A percentile compares a stretch with the other conserved stretches of the same genome.
Conservation (phyloP, 2,329 filamentous ascomycete genomes). For the Fusarium brachygibbosum region DNA sequence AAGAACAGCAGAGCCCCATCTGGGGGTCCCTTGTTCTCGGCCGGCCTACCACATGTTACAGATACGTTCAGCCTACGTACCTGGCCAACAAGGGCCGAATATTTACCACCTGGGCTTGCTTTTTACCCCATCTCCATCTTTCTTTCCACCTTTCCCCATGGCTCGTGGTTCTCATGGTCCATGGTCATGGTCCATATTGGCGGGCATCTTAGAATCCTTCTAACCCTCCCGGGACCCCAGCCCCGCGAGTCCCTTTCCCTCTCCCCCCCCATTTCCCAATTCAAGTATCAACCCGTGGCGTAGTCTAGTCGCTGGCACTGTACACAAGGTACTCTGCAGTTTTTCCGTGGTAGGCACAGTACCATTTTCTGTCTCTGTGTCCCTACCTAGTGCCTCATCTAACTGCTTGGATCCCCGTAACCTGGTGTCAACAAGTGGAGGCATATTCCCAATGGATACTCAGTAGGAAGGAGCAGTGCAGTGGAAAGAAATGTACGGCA, state of each 20-base stretch:
- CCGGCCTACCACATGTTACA: constrained; percentile 45
- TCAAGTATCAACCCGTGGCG: constrained; percentile 31
- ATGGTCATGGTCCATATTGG: constrained; percentile 6
- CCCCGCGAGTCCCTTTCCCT: constrained; percentile 41
- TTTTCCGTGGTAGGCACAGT: constrained; percentile 5
- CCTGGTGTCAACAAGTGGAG: constrained; percentile 40
- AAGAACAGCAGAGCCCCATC: constrained; percentile 48
- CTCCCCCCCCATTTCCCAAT: constrained; percentile 27
- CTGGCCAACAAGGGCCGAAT: constrained; percentile 34
- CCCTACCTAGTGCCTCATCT: constrained; percentile 19
- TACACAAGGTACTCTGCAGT: neutral
- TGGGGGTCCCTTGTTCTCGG: constrained; percentile 37
- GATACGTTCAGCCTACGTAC: constrained; percentile 12
- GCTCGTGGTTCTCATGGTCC: neutral
- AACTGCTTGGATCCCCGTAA: constrained; percentile 40
- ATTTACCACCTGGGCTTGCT: constrained; percentile 30
- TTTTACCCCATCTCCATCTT: constrained; percentile 44
- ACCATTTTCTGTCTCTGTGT: neutral
- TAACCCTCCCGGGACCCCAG: constrained; percentile 41
- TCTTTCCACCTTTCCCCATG: constrained; percentile 24
- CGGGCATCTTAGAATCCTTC: constrained; percentile 29
- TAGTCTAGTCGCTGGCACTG: constrained; percentile 34
- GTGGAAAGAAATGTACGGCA: constrained; percentile 15
- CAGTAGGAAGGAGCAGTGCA: constrained; percentile 24
- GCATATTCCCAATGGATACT: constrained; percentile 33